Conservation (phyloP, 108 stramenopile species). For the Discostella pseudostelligera region DNA sequence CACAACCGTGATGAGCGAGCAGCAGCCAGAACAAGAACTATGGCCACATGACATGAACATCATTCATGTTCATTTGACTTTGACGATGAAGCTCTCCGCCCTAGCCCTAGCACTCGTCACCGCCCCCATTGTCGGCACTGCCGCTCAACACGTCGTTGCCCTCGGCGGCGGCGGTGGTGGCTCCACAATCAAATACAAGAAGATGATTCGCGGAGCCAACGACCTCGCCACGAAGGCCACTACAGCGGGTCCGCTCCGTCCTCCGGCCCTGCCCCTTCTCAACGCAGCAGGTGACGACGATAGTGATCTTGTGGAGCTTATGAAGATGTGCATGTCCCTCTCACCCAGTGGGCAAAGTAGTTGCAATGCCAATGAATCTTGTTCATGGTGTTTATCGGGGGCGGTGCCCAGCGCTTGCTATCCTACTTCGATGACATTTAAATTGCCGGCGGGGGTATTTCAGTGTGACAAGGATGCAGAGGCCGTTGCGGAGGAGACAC, state of each 20-base stretch:
- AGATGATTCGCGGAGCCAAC: conserved; percentile 20
- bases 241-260: neutral
- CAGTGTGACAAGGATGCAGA: neutral
- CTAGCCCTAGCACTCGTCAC: conserved; percentile 1
- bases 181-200: conserved; percentile 2
- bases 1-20: too few relatives aligned
- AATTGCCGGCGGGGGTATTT: conserved; percentile 10
- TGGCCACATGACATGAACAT: too few relatives aligned
- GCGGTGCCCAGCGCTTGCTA: conserved; percentile 18
- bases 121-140: conserved; percentile 4
- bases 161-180: neutral
- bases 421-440: neutral
- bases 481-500: neutral
- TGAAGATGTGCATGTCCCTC: neutral
- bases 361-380: conserved; percentile 7
- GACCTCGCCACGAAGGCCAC: neutral
- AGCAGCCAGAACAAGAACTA: too few relatives aligned
- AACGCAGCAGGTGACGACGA: neutral
- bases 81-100: conserved; percentile 25
- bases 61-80: too few relatives aligned
- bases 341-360: neutral
- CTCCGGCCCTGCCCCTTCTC: neutral
- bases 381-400: conserved; percentile 18
- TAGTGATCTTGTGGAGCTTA: neutral
- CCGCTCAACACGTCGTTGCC: neutral